Conservation (phyloP, 345 rosid genomes). For the Euphorbia peplus region DNA sequence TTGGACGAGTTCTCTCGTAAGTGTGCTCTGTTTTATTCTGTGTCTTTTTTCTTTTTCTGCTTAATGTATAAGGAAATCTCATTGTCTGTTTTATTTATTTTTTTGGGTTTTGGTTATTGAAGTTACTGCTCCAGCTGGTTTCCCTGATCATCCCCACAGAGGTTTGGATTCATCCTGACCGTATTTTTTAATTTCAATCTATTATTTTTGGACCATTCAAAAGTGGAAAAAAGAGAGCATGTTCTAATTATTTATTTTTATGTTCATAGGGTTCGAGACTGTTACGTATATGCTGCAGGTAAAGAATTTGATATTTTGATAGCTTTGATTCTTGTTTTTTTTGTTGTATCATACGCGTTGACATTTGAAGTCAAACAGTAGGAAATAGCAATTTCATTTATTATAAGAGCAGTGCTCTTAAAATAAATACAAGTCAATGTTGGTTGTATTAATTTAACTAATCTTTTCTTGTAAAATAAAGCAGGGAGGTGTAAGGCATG, state of each 20-base stretch:
- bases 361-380: neutral
- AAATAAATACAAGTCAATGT: too few species aligned
- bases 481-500: conserved; percentile 70
- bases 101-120: conserved; percentile 24
- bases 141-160: conserved; percentile 97
- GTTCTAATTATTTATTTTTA: conserved; percentile 2
- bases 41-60: neutral
- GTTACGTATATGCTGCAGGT: conserved; percentile 97
- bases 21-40: conserved; percentile 7
- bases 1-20: conserved; percentile 85
- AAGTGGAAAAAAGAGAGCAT: neutral
- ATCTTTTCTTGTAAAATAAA: too few species aligned
- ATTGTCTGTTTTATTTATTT: too few species aligned
- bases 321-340: neutral
- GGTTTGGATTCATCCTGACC: conserved; percentile 38
- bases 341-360: neutral
- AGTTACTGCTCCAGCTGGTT: conserved; percentile 86
- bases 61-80: neutral
- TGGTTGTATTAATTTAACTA: too few species aligned
- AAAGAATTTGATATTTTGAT: conserved; percentile 13
- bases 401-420: neutral
- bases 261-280: conserved; percentile 76
- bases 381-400: neutral
- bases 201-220: neutral
- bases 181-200: neutral